Conservation (phyloP, 805 yeast species). For the Diddensiella santjacobensis region DNA sequence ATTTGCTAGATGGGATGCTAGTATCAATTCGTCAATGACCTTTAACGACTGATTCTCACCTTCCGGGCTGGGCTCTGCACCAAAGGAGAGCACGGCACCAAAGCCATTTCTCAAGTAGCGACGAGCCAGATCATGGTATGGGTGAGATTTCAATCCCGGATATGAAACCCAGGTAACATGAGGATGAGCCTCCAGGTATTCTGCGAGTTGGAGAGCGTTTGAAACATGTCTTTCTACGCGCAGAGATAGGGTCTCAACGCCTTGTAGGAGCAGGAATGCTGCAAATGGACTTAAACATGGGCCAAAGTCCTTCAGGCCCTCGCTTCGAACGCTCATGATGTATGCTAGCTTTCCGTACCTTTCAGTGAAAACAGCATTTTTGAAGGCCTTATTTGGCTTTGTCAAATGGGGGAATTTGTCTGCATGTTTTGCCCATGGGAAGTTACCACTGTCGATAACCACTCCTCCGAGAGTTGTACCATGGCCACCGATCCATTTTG, state of each 20-base stretch:
- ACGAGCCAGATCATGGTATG: constrained; percentile 75
- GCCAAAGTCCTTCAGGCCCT: constrained; percentile 87
- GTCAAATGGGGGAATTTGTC: constrained; percentile 89
- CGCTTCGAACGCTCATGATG: constrained; percentile 76
- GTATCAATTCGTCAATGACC: constrained; percentile 76
- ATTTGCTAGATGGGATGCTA: constrained; percentile 91
- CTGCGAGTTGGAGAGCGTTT: constrained; percentile 77
- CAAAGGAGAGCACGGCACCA: constrained; percentile 88
- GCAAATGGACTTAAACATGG: constrained; percentile 86
- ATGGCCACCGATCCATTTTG: constrained; percentile 98
- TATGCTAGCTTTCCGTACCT: constrained; percentile 77
- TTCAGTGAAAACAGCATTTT: constrained; percentile 79
- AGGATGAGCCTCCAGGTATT: constrained; percentile 60
- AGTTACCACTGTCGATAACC: constrained; percentile 84
- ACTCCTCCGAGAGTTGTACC: constrained; percentile 95
- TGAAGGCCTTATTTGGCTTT: constrained; percentile 89
- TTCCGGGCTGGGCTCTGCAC: constrained; percentile 67
- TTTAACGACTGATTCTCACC: constrained; percentile 70
- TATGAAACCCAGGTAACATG: constrained; percentile 88
- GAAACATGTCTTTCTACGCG: constrained; percentile 89
- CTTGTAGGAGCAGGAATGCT: constrained; percentile 80
- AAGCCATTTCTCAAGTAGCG: constrained; percentile 76
- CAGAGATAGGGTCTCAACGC: constrained; percentile 91
- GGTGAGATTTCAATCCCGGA: constrained; percentile 79
- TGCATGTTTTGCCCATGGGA: constrained; percentile 84